Evolutionary conservation across 257 asterid genomes (phyloP), one percentile per base, ranked within the genome.

Genomic region (Nicotiana sylvestris): DNA sequence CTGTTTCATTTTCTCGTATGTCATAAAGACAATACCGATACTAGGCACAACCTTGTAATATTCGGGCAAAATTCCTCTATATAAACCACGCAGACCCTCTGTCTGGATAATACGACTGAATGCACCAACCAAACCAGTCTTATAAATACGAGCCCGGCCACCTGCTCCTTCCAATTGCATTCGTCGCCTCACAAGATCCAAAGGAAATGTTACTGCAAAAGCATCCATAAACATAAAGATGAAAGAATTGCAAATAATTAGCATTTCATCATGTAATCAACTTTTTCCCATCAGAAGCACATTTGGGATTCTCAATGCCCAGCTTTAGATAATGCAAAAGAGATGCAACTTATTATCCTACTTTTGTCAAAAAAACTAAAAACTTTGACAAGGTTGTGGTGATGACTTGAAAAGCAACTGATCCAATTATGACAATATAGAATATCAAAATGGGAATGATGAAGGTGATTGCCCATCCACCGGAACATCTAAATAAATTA

Each of bases 121-220:
- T 39, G 98, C 83, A 37, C 96, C 97, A 27, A 90, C 77, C 65
- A 94, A 82, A 27, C 96, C 97, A 2, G 91, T 82, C 82, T 84
- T 87, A 66, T 94, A 94, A 33, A 94, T 92, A 56, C 85, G 93
- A n/a, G 92, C 91, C 69, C 94, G 87, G 46, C 98, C 97, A 80
- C 94, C 96, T 4, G 94, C 98, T 84, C 97, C 97, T 90, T 94
- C 97, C 91, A 94, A 85, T 86, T 94, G 98, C 94, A 94, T 92
- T 81, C 98, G 84, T 66, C 97, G 86, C 88, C 97, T 91, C 88
- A 94, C 97, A 32, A 91, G 98, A 84, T 94, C 98, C 84, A 94
- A 81, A 56, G 98, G 97, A 86, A 90, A 94, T 79, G 91, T 92
- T 35, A 89, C 97, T 94, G 96, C 91, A 91, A 13, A 82, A 66